These are phyloP conservation scores for Fusarium sarcochroum DNA, from an alignment of 2,329 filamentous ascomycete species.

Conservation along the genomic window DNA sequence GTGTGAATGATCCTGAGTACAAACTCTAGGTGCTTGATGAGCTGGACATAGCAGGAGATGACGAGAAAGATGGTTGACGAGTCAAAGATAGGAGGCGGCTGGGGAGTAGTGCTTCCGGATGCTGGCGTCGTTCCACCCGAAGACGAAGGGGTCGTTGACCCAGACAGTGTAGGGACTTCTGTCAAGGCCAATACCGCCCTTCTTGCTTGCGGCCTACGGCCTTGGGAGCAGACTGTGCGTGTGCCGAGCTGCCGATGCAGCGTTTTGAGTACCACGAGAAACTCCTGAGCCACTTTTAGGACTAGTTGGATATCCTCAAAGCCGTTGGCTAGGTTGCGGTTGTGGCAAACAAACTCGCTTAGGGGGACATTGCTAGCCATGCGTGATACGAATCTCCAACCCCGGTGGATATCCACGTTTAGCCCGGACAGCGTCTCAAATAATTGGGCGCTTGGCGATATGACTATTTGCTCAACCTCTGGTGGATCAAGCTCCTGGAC, in stretches of 20 bases:
- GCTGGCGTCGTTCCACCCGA: conserved; percentile 6
- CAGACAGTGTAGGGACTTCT: conserved; percentile 10
- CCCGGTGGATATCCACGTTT: conserved; percentile 43
- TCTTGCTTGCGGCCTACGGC: conserved; percentile 17
- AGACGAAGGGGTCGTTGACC: conserved; percentile 12
- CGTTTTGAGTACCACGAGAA: conserved; percentile 45
- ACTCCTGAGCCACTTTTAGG: conserved; percentile 45
- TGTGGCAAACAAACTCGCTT: conserved; percentile 35
- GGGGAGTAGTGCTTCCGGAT: conserved; percentile 3
- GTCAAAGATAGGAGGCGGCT: conserved; percentile 38
- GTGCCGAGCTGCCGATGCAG: conserved; percentile 45
- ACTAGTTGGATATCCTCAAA: conserved; percentile 40
- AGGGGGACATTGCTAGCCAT: conserved; percentile 16
- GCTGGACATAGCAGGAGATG: conserved; percentile 51
- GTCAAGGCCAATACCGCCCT: conserved; percentile 12
- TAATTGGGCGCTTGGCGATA: conserved; percentile 21
- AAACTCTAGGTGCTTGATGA: conserved; percentile 47
- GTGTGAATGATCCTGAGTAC: conserved; percentile 40
- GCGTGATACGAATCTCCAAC: conserved; percentile 24
- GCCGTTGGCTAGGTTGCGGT: conserved; percentile 27
- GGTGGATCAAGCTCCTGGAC: conserved; percentile 28
- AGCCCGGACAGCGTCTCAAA: conserved; percentile 44
- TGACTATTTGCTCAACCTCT: conserved; percentile 9
- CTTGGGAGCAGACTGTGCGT: conserved; percentile 10
- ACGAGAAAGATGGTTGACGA: conserved; percentile 48